phyloP scores from a whole-genome alignment of 441 rosid species.

The Jatropha multifida region DNA sequence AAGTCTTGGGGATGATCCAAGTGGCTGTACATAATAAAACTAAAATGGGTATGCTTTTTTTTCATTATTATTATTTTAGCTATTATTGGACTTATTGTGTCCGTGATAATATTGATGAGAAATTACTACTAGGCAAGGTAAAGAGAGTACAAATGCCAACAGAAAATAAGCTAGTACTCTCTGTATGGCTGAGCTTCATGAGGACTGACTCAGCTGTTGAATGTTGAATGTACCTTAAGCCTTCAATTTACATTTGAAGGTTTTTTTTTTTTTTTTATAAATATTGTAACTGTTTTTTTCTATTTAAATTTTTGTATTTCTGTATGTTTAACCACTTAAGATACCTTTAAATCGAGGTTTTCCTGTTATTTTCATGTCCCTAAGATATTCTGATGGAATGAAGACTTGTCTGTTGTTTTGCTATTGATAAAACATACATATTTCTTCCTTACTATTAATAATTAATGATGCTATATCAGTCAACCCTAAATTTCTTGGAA shows the following conservation, averaged over 20 bases:
- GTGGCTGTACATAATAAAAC: slow-evolving; percentile 60
- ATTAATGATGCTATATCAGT: too few species aligned
- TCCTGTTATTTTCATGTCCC: background rate
- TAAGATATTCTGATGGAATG: background rate
- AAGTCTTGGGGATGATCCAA: slow-evolving; percentile 24
- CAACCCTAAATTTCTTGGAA: background rate
- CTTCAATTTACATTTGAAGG: slow-evolving; percentile 28
- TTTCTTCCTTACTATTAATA: background rate
- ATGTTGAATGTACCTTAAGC: slow-evolving; percentile 30
- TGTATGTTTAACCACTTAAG: background rate
- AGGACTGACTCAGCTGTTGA: slow-evolving; percentile 35
- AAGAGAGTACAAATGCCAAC: slow-evolving; percentile 25
- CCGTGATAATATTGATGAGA: slow-evolving; percentile 29
- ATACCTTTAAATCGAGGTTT: background rate
- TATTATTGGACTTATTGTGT: slow-evolving; percentile 24
- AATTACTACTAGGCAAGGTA: slow-evolving; percentile 19
- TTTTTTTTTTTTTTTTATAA: background rate
- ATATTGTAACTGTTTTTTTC: slow-evolving; percentile 24
- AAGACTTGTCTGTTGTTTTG: background rate
- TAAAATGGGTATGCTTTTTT: slow-evolving; percentile 27
- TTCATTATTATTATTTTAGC: slow-evolving; percentile 20
- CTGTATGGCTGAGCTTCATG: slow-evolving; percentile 35
- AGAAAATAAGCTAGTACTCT: slow-evolving; percentile 34
- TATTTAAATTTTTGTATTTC: slow-evolving; percentile 7
- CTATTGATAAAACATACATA: background rate